Percentiles rank a stretch among this genome's conserved stretches.
These are phyloP conservation scores for Filosporella fistucella DNA, from an alignment of 495 filamentous ascomycete genomes.

Conservation along the genomic window DNA sequence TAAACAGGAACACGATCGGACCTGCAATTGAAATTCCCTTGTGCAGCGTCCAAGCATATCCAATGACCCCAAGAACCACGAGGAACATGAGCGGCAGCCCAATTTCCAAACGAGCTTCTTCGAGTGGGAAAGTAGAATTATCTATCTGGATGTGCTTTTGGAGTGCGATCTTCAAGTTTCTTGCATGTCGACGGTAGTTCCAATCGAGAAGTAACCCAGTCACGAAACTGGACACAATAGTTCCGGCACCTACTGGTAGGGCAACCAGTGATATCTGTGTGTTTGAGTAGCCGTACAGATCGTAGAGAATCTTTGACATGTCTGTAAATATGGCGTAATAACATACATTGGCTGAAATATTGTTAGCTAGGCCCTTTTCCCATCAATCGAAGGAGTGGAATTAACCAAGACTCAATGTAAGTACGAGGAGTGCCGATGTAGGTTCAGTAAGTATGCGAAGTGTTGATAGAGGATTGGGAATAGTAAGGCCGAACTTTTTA, in stretches of 20 bases:
- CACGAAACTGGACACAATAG: conserved; percentile 53
- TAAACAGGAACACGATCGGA: conserved; percentile 50
- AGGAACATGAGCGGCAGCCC: conserved; percentile 45
- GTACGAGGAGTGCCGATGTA: conserved; percentile 13
- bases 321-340: conserved; percentile 32
- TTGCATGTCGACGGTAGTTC: conserved; percentile 47
- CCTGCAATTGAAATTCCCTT: conserved; percentile 37
- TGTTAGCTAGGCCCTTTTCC: no score
- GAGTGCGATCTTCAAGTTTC: conserved; percentile 35
- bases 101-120: conserved; percentile 56
- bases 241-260: conserved; percentile 57
- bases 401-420: conserved; percentile 7
- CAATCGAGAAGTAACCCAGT: conserved; percentile 51
- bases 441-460: conserved; percentile 4
- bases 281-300: conserved; percentile 54
- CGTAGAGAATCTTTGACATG: conserved; percentile 40
- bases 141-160: conserved; percentile 43
- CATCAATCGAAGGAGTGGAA: no score
- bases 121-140: conserved; percentile 58
- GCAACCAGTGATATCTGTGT: conserved; percentile 57
- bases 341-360: no score
- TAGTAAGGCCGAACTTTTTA: conserved; percentile 27
- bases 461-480: conserved; percentile 55
- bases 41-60: conserved; percentile 56
- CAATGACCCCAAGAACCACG: conserved; percentile 32